A percentile compares a stretch with the other conserved stretches of the same genome.
Evolutionary conservation across 495 filamentous ascomycete genomes (phyloP).

Genomic region (Apiosordaria backusii): DNA sequence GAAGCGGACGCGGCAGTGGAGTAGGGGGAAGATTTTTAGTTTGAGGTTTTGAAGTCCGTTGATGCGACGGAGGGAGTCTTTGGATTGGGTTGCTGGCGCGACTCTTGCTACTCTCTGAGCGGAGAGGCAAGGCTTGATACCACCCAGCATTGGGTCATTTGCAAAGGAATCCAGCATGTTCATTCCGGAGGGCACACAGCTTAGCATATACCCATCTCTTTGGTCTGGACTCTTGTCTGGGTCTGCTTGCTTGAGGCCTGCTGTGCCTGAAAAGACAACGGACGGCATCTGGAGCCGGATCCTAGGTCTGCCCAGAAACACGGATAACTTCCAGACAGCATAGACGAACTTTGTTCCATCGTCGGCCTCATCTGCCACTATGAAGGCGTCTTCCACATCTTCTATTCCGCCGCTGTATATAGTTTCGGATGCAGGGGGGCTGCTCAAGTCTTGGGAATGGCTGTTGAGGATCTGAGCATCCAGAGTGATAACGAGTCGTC

Average conservation of each 20-base stretch:
- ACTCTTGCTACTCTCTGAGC: constrained; percentile 76
- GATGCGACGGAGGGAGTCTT: constrained; percentile 54
- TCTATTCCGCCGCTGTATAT: constrained; percentile 62
- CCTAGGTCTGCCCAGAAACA: constrained; percentile 72
- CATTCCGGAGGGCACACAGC: constrained; percentile 67
- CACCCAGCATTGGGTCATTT: constrained; percentile 61
- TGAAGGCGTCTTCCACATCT: constrained; percentile 57
- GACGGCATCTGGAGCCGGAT: constrained; percentile 74
- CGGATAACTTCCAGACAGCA: constrained; percentile 75
- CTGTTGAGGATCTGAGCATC: constrained; percentile 70
- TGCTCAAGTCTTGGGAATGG: constrained; percentile 41
- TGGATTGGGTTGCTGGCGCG: constrained; percentile 55
- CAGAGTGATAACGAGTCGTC: constrained; percentile 61
- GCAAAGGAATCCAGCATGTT: constrained; percentile 79
- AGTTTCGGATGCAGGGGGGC: constrained; percentile 56
- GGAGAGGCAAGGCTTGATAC: constrained; percentile 71
- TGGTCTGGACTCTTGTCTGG: constrained; percentile 43
- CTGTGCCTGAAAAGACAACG: constrained; percentile 72
- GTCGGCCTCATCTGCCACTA: constrained; percentile 55
- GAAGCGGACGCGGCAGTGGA: constrained; percentile 82
- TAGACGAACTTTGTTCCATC: constrained; percentile 52
- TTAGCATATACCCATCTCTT: constrained; percentile 70
- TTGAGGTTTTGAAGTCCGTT: constrained; percentile 63
- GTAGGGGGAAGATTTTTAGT: constrained; percentile 71
- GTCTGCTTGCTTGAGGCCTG: constrained; percentile 59